A percentile compares a stretch with the other conserved stretches of the same genome.
Evolutionary conservation across 1,284 basidiomycete genomes (phyloP).

Genomic region (Amylostereum chailletii): DNA sequence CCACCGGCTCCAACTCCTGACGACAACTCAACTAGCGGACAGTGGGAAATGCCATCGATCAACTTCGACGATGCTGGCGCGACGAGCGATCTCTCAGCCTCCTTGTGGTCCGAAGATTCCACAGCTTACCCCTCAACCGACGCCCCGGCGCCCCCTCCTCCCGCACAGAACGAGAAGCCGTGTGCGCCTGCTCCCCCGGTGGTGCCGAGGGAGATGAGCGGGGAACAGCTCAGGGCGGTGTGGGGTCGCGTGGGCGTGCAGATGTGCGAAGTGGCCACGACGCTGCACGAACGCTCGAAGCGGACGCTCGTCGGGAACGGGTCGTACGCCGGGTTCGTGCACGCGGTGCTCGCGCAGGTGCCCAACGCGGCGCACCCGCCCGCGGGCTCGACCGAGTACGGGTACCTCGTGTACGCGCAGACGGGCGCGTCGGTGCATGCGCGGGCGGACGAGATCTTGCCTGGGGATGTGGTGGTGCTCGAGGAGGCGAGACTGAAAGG

Average conservation of each 20-base stretch:
- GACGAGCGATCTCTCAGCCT: conserved; percentile 28
- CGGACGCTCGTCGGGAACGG: conserved; percentile 76
- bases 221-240: conserved; percentile 61
- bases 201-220: conserved; percentile 28
- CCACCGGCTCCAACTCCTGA: conserved; percentile 22
- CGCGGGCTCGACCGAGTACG: conserved; percentile 39
- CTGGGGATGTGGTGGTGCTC: conserved; percentile 77
- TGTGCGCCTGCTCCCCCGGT: conserved; percentile 1
- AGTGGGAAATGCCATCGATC: conserved; percentile 20
- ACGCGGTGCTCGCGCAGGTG: conserved; percentile 51
- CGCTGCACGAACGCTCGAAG: conserved; percentile 67
- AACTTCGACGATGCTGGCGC: conserved; percentile 25
- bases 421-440: conserved; percentile 58
- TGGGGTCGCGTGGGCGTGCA: conserved; percentile 71
- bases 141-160: conserved; percentile 11
- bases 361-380: conserved; percentile 37
- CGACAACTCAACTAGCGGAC: conserved; percentile 7
- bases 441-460: conserved; percentile 71
- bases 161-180: conserved; percentile 5
- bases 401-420: conserved; percentile 72
- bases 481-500: conserved; percentile 81
- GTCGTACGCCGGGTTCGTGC: conserved; percentile 70
- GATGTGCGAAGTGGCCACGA: conserved; percentile 61
- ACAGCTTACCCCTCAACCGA: conserved; percentile 22
- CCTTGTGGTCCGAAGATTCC: conserved; percentile 40